phyloP scores from a whole-genome alignment of 306 rosid genomes.

The Trifolium subterraneum region DNA sequence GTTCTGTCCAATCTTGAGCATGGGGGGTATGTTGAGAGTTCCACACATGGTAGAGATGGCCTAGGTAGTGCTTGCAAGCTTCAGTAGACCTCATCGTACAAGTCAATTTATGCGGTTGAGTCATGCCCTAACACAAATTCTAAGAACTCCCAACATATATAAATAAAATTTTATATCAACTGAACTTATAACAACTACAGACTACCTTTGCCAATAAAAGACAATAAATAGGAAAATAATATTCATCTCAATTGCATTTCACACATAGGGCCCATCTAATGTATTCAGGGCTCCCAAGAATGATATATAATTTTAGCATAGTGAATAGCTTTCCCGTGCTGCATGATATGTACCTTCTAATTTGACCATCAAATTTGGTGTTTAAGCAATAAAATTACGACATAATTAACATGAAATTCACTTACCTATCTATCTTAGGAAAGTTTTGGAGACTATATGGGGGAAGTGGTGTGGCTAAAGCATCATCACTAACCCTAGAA shows the following conservation, averaged over 20 bases:
- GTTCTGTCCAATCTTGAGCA: background rate
- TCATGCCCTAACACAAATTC: background rate
- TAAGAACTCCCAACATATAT: background rate
- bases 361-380: background rate
- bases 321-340: constrained; percentile 21
- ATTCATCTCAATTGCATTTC: constrained; percentile 25
- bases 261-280: background rate
- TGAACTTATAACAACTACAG: background rate
- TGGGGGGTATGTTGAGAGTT: background rate
- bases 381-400: constrained; percentile 25
- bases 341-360: constrained; percentile 8
- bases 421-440: constrained; percentile 11
- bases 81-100: background rate
- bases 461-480: background rate
- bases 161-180: background rate
- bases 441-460: background rate
- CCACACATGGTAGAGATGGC: background rate
- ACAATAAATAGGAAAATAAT: constrained; percentile 24
- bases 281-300: constrained; percentile 13
- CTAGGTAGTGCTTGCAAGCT: background rate
- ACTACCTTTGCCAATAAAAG: constrained; percentile 18
- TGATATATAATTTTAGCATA: constrained; percentile 5
- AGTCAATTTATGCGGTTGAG: background rate
- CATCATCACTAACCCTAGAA: background rate
- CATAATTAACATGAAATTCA: constrained; percentile 4